phyloP scores from a whole-genome alignment of 2,329 filamentous ascomycete genomes.

The Pseudopithomyces chartarum region DNA sequence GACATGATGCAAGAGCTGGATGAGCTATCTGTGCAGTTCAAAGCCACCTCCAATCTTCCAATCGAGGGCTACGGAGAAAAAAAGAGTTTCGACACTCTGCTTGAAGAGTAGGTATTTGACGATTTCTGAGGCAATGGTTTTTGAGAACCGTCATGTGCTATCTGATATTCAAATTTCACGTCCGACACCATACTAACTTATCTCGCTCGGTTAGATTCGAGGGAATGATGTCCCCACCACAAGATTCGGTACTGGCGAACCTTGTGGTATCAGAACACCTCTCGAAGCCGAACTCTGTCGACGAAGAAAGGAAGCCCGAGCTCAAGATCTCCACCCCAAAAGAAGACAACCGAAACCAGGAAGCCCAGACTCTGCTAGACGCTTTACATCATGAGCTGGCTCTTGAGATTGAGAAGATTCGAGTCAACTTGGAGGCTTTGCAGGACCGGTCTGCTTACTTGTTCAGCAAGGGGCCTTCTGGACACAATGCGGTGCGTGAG shows the following conservation, averaged over 20 bases:
- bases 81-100: neutral
- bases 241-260: neutral
- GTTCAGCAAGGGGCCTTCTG: constrained; percentile 14
- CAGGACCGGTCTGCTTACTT: constrained; percentile 19
- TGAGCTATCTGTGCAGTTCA: neutral
- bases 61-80: neutral
- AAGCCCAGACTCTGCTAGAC: neutral
- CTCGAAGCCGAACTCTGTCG: neutral
- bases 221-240: neutral
- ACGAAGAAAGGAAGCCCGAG: neutral
- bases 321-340: neutral
- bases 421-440: constrained; percentile 14
- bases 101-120: neutral
- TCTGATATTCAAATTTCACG: too few species aligned
- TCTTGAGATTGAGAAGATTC: constrained; percentile 18
- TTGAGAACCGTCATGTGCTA: neutral
- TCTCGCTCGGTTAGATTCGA: neutral
- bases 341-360: neutral
- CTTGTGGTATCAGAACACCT: neutral
- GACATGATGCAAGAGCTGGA: neutral
- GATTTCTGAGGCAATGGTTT: neutral
- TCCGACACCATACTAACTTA: neutral
- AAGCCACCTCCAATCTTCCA: neutral
- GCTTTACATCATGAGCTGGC: constrained; percentile 13
- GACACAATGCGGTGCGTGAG: constrained; percentile 12